These are phyloP conservation scores for Macaranga tanarius DNA, from an alignment of 441 rosid genomes.

Conservation along the genomic window DNA sequence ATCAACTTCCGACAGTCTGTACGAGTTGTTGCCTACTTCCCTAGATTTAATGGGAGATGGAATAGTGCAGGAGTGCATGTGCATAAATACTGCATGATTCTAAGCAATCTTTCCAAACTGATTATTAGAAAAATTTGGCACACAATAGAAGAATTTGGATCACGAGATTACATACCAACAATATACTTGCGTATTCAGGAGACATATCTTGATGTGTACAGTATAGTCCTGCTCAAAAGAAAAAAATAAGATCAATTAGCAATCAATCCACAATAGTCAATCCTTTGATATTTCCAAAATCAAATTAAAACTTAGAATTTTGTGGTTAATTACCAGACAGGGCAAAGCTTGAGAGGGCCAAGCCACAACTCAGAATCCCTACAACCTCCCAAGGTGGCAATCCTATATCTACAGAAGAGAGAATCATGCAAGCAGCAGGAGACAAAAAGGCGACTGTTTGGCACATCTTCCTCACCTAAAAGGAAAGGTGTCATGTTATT, in stretches of 20 bases:
- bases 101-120: background rate
- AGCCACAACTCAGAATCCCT: conserved; percentile 78
- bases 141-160: conserved; percentile 10
- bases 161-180: conserved; percentile 53
- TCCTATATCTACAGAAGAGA: conserved; percentile 85
- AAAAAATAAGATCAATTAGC: background rate
- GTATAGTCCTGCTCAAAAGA: conserved; percentile 55
- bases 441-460: conserved; percentile 85
- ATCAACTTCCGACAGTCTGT: background rate
- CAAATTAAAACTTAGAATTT: conserved; percentile 1
- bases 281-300: background rate
- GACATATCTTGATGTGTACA: conserved; percentile 99
- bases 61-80: background rate
- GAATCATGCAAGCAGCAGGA: conserved; percentile 89
- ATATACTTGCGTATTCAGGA: conserved; percentile 90
- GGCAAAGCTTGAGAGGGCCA: conserved; percentile 92
- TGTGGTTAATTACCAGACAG: conserved; percentile 64
- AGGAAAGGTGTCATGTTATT: conserved; percentile 1
- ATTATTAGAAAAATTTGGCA: conserved; percentile 8
- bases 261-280: conserved; percentile 5
- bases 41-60: background rate
- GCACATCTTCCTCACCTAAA: conserved; percentile 91
- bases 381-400: conserved; percentile 93
- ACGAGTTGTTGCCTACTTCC: background rate
- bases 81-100: background rate